Conservation (phyloP, 73 alveolate genomes). For the Paramecium sonneborni region DNA sequence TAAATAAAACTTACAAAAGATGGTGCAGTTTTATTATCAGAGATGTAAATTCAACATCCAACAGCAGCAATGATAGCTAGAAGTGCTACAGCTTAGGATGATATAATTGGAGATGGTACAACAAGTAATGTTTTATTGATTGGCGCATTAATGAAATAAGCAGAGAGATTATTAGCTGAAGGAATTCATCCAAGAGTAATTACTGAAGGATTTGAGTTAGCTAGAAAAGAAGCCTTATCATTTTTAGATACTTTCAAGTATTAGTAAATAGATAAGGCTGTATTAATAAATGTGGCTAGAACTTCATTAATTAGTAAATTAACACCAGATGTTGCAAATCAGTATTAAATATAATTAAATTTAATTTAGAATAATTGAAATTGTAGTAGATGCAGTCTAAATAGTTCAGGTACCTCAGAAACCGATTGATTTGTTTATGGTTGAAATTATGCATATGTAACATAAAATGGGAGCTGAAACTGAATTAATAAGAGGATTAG, state of each 20-base stretch:
- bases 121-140: slow-evolving; percentile 93
- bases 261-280: slow-evolving; percentile 84
- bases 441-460: slow-evolving; percentile 99
- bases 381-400: slow-evolving; percentile 73
- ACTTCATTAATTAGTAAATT: slow-evolving; percentile 93
- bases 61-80: slow-evolving; percentile 98
- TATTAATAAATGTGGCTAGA: slow-evolving; percentile 91
- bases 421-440: slow-evolving; percentile 90
- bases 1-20: slow-evolving; percentile 95
- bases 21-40: slow-evolving; percentile 94
- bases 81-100: slow-evolving; percentile 98
- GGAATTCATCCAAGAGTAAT: slow-evolving; percentile 96
- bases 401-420: slow-evolving; percentile 91
- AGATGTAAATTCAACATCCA: slow-evolving; percentile 95
- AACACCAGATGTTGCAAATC: slow-evolving; percentile 80
- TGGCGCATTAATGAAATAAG: slow-evolving; percentile 92
- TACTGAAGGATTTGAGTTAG: slow-evolving; percentile 94
- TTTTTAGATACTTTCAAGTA: slow-evolving; percentile 75
- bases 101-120: slow-evolving; percentile 98
- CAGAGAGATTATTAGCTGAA: slow-evolving; percentile 90
- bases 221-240: slow-evolving; percentile 85
- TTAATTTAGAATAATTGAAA: neutral
- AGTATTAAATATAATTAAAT: slow-evolving; percentile 22
- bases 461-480: slow-evolving; percentile 98
- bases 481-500: slow-evolving; percentile 98